Conservation (phyloP, 2,329 filamentous ascomycete genomes). For the Xylariaceae sp. region DNA sequence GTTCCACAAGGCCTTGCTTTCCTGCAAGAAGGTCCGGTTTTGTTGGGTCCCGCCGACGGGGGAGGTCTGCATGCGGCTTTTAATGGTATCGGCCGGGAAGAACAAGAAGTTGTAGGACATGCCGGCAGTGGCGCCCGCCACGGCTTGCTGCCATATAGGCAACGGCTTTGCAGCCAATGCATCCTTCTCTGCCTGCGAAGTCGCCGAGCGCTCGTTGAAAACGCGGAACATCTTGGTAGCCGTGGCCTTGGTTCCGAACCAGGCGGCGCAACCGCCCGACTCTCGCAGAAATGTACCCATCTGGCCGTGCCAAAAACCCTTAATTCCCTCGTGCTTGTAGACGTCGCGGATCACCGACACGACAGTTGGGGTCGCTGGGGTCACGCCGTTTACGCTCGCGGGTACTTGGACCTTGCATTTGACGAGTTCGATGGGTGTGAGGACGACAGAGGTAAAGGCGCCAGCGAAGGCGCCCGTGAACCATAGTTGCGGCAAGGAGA, state of each 20-base stretch:
- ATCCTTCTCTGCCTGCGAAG: constrained; percentile 37
- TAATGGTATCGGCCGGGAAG: constrained; percentile 96
- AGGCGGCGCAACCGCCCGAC: constrained; percentile 85
- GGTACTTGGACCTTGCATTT: constrained; percentile 98
- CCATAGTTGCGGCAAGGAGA: constrained; percentile 71
- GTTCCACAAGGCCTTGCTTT: constrained; percentile 69
- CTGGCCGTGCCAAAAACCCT: constrained; percentile 93
- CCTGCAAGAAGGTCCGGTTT: constrained; percentile 64
- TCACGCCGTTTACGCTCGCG: constrained; percentile 36
- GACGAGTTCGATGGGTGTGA: constrained; percentile 93
- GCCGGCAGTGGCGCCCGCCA: constrained; percentile 81
- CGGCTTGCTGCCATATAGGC: constrained; percentile 79
- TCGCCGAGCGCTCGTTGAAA: constrained; percentile 42
- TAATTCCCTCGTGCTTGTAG: constrained; percentile 73
- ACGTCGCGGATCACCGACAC: constrained; percentile 69
- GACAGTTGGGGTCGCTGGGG: constrained; percentile 52
- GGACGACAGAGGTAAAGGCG: constrained; percentile 79
- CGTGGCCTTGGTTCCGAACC: constrained; percentile 90
- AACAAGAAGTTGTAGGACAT: constrained; percentile 96
- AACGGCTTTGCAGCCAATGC: constrained; percentile 48
- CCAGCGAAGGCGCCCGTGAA: constrained; percentile 81
- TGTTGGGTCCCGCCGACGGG: constrained; percentile 53
- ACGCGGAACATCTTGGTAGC: constrained; percentile 64
- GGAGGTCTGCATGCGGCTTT: constrained; percentile 91
- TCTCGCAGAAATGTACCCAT: constrained; percentile 89